Evolutionary conservation across 495 filamentous ascomycete genomes (phyloP).

Genomic region (Tuber umbilicatum): DNA sequence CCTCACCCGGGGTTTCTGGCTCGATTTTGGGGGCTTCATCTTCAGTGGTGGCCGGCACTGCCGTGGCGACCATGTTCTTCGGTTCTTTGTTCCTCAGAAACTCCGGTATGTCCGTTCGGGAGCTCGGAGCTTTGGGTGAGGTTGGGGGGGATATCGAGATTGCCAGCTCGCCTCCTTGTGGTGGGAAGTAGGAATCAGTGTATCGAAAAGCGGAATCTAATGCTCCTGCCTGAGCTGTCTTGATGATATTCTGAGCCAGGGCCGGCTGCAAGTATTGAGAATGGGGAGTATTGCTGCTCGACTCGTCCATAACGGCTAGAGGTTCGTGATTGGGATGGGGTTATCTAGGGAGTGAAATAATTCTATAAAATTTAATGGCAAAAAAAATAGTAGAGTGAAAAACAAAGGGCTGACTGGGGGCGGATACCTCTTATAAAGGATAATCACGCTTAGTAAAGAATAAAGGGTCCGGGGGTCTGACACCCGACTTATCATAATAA

Average conservation of each 20-base stretch:
- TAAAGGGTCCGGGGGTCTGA: neutral
- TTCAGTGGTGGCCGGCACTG: neutral
- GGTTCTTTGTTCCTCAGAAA: slow-evolving; percentile 22
- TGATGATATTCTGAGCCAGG: slow-evolving; percentile 36
- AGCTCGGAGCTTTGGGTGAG: slow-evolving; percentile 22
- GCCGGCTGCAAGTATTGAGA: slow-evolving; percentile 16
- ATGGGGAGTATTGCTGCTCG: slow-evolving; percentile 11
- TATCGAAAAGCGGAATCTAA: slow-evolving; percentile 40
- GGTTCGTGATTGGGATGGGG: neutral
- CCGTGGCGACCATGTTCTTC: slow-evolving; percentile 13
- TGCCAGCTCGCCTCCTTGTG: slow-evolving; percentile 27
- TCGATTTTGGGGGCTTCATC: slow-evolving; percentile 20
- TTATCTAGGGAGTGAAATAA: neutral
- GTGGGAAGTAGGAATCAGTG: slow-evolving; percentile 34
- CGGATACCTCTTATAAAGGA: neutral
- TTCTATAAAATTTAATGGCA: neutral
- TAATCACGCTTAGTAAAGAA: neutral
- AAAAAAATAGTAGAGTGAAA: neutral
- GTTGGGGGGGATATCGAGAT: slow-evolving; percentile 20
- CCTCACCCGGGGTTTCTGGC: slow-evolving; percentile 14
- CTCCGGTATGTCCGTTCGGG: slow-evolving; percentile 5
- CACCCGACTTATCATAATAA: too few species aligned
- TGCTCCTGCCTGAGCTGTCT: slow-evolving; percentile 35
- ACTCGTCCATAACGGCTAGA: neutral
- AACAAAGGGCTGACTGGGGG: neutral